Evolutionary conservation across 2,329 filamentous ascomycete species (phyloP), one percentile per base, ranked within the genome.

Genomic region (Myriangium duriaei): DNA sequence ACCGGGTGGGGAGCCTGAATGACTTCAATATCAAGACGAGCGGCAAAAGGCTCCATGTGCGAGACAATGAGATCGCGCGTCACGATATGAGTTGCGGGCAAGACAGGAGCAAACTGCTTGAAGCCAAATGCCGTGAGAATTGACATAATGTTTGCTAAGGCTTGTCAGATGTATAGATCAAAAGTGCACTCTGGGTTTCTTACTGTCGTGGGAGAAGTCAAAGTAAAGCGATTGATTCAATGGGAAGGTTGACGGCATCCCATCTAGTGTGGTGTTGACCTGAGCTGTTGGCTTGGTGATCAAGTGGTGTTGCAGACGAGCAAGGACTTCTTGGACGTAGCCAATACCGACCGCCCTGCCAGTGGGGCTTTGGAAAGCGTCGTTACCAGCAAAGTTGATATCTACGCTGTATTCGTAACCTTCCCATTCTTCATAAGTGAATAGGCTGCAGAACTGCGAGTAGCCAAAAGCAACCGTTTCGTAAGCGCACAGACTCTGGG

Each of bases 391-490:
- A 19, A 51, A 86, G 19, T 53, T 58, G 24, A 86, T 63, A 46
- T 86, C 81, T 40, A 79, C 64, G 3, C 71, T 71, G 57, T 87
- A 87, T 40, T 77, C 76, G 51, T 79, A 86, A 28, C 68, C 72
- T 34, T 72, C 59, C 80, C 80, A 87, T 52, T 87, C 81, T 13
- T 77, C 65, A 47, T 78, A 82, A 0, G 74, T 84, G 53, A 86
- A 87, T 3, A 87, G 66, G 15, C 74, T 63, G 52, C 81, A 87
- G 62, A 82, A 87, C 7, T 67, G 68, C 47, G 77, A 82, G 61
- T 76, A 86, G 14, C 81, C 81, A 42, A 80, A 76, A 1, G 78
- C 75, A n/a, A 83, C 71, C 0, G 79, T 84, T 56, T 87, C 81
- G 51, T 86, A 87, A 0, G 81, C 75, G 48, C 81, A 87, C 53